phyloP scores from a whole-genome alignment of 371 early-diverging fungal genomes.

The Batkoa obscura region DNA sequence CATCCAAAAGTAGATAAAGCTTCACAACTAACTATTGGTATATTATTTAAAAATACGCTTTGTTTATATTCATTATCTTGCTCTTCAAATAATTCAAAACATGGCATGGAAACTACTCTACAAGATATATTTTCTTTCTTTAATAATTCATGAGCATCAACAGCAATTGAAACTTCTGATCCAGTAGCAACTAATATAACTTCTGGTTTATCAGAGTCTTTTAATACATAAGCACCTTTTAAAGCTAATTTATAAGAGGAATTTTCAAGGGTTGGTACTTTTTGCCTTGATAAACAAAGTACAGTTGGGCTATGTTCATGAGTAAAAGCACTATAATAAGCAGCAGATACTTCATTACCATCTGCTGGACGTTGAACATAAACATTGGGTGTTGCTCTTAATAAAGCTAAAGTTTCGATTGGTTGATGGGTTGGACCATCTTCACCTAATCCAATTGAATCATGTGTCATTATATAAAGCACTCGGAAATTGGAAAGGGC shows the following conservation, averaged over 20 bases:
- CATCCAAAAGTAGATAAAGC: constrained; percentile 90
- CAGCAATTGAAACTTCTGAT: constrained; percentile 84
- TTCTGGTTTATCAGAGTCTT: constrained; percentile 33
- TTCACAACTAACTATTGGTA: constrained; percentile 80
- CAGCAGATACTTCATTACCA: constrained; percentile 87
- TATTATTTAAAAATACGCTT: constrained; percentile 53
- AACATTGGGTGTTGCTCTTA: constrained; percentile 90
- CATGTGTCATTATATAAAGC: constrained; percentile 97
- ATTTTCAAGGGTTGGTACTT: constrained; percentile 76
- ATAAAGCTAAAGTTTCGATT: constrained; percentile 84
- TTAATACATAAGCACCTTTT: constrained; percentile 59
- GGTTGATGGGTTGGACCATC: constrained; percentile 99
- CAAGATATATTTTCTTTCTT: constrained; percentile 31
- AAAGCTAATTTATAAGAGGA: constrained; percentile 53
- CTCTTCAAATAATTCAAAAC: constrained; percentile 81
- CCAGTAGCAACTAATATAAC: constrained; percentile 83
- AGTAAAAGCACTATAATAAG: constrained; percentile 65
- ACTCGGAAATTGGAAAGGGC: constrained; percentile 77
- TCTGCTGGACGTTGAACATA: constrained; percentile 86
- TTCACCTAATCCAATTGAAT: constrained; percentile 94
- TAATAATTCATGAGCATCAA: constrained; percentile 63
- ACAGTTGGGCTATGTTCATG: constrained; percentile 60
- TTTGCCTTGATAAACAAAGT: constrained; percentile 86
- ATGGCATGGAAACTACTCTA: constrained; percentile 93
- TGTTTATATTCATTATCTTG: constrained; percentile 70